phyloP scores from a whole-genome alignment of 306 rosid genomes.

The Cicer chorassanicum region DNA sequence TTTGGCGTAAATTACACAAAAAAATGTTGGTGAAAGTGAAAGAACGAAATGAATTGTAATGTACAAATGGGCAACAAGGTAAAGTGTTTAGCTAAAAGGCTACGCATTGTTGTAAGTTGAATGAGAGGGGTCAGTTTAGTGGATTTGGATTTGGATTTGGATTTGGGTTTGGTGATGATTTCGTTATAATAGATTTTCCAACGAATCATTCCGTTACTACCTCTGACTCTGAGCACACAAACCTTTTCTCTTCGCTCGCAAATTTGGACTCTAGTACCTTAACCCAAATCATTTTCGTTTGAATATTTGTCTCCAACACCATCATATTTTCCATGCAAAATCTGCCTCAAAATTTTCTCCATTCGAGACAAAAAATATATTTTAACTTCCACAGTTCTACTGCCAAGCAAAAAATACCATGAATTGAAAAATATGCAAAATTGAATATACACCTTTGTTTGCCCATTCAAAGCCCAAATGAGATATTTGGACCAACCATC shows the following conservation, averaged over 20 bases:
- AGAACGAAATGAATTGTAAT: too few relatives aligned
- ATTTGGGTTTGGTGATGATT: too few relatives aligned
- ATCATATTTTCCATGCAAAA: conserved; percentile 1
- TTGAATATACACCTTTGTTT: conserved; percentile 16
- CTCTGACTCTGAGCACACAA: too few relatives aligned
- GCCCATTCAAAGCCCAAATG: conserved; percentile 42
- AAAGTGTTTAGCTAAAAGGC: too few relatives aligned
- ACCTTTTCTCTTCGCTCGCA: conserved; percentile 51
- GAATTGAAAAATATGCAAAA: not conserved
- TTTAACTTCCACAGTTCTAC: not conserved
- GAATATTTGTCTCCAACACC: conserved; percentile 78
- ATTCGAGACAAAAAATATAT: conserved; percentile 33
- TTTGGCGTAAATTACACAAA: too few relatives aligned
- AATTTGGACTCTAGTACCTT: conserved; percentile 36
- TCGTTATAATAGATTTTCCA: too few relatives aligned
- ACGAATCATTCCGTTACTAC: too few relatives aligned
- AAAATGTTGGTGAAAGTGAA: too few relatives aligned
- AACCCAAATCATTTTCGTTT: conserved; percentile 70
- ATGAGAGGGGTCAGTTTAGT: too few relatives aligned
- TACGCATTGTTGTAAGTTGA: too few relatives aligned
- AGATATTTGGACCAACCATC: conserved; percentile 32
- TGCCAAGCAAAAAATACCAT: conserved; percentile 29
- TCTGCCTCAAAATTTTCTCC: conserved; percentile 8
- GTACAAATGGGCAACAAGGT: too few relatives aligned
- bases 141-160: too few relatives aligned